These are phyloP conservation scores for Solanum hybrid DNA, from an alignment of 305 asterid species.

Conservation along the genomic window DNA sequence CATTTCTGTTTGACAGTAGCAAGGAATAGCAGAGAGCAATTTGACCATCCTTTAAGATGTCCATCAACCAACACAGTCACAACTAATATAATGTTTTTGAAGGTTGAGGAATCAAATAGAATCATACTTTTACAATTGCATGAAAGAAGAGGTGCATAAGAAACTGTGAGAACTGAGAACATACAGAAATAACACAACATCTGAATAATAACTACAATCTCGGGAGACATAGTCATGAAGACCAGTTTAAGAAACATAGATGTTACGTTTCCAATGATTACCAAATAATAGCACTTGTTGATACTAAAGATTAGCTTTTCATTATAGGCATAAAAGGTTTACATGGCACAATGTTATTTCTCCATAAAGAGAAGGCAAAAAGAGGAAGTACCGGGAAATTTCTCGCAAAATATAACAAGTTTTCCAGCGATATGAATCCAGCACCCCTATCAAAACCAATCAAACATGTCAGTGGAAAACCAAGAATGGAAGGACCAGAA, in stretches of 20 bases:
- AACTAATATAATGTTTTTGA: not conserved
- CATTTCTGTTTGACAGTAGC: not conserved
- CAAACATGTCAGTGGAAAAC: not conserved
- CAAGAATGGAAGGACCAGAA: not conserved
- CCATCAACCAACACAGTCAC: not conserved
- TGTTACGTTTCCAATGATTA: not conserved
- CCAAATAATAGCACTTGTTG: not conserved
- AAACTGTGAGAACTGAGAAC: not conserved
- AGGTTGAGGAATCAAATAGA: not conserved
- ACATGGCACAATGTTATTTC: not conserved
- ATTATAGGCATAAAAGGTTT: not conserved
- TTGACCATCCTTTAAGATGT: not conserved
- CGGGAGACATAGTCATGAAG: not conserved
- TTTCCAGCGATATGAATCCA: slow-evolving; percentile 91
- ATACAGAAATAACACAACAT: not conserved
- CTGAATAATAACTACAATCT: not conserved
- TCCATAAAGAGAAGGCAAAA: not conserved
- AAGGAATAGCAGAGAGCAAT: not conserved
- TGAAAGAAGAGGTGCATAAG: not conserved
- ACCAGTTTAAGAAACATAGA: not conserved
- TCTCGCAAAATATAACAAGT: slow-evolving; percentile 67
- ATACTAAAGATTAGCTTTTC: not conserved
- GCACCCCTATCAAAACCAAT: slow-evolving; percentile 60
- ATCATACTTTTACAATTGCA: not conserved
- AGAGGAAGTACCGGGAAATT: slow-evolving; percentile 58